Percentiles rank a stretch among this genome's conserved stretches.
Evolutionary conservation across 1,284 basidiomycete species (phyloP).

Genomic region (Lignosus rhinocerotis): DNA sequence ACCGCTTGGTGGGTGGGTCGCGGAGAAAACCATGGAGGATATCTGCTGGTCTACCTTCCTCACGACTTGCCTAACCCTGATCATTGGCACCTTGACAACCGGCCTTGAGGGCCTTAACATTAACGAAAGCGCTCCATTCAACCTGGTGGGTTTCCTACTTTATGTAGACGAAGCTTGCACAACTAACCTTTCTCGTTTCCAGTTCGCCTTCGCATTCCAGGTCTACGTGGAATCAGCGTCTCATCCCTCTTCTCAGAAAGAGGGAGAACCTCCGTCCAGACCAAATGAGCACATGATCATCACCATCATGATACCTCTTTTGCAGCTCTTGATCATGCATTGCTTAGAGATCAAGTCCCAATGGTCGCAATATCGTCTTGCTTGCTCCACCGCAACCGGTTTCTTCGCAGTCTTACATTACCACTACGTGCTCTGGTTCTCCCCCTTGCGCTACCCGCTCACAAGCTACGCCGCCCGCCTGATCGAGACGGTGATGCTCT

Average conservation of each 20-base stretch:
- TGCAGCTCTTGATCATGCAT: slow-evolving; percentile 67
- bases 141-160: slow-evolving; percentile 48
- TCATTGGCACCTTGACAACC: slow-evolving; percentile 62
- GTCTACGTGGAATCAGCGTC: slow-evolving; percentile 72
- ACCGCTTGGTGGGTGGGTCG: slow-evolving; percentile 46
- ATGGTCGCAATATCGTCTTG: slow-evolving; percentile 60
- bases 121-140: slow-evolving; percentile 60
- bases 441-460: slow-evolving; percentile 55
- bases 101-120: slow-evolving; percentile 62
- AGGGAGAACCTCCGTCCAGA: slow-evolving; percentile 48
- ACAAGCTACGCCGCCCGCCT: slow-evolving; percentile 72
- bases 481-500: slow-evolving; percentile 62
- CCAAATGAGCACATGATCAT: slow-evolving; percentile 70
- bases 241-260: slow-evolving; percentile 49
- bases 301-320: slow-evolving; percentile 65
- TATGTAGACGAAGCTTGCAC: too few relatives aligned
- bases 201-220: slow-evolving; percentile 77
- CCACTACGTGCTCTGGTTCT: slow-evolving; percentile 57
- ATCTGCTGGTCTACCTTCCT: slow-evolving; percentile 74
- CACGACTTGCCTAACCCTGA: slow-evolving; percentile 62
- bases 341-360: slow-evolving; percentile 58
- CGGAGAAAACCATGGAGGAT: slow-evolving; percentile 53
- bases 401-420: slow-evolving; percentile 64
- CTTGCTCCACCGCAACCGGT: slow-evolving; percentile 64
- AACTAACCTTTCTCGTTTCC: background rate